Base-by-base conservation (phyloP, 1,284 basidiomycete species). In the Malassezia psittaci region DNA sequence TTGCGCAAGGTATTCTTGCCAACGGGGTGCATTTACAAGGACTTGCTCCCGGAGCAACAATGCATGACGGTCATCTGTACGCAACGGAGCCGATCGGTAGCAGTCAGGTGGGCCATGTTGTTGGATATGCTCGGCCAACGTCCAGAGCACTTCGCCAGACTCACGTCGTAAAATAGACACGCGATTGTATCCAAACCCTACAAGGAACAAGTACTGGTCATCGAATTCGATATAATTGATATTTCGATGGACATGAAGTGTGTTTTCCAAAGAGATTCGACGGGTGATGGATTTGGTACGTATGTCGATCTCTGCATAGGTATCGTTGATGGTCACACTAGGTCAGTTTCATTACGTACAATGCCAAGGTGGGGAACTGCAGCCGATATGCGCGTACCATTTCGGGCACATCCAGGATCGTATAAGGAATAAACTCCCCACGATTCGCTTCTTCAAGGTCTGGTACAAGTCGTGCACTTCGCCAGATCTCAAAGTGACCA, bases 171-270 rank as follows among this genome's bases (percentile, higher is more conserved):
- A 57, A 40, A 63, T 56, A 7, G 61, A 57, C 13, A 69, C 56
- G 19, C 54, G 54, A 46, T 63, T 61, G 24, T 51, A 59, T 9
- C 64, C 64, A 8, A 47, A 16, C 9, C 67, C 67, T 21, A 49
- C 55, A 41, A 70, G 55, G 37, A 67, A 70, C 18, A 66, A 56
- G 34, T 61, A 67, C 10, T 64, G 52, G 45, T 68, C 61, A 50
- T 70, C 68, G 58, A 67, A 67, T 47, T 69, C 67, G 39, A 70
- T 62, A 50, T 70, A 70, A 45, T 54, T 63, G 48, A 70, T 57
- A 44, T 67, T 69, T 41, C 54, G 60, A 8, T 59, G 54, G 11
- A 50, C 46, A 29, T 65, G 60, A 4, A 57, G 44, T 16, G 60
- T 60, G 32, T 32, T 24, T n/a, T 39, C 49, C 10, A 68, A 24